A percentile compares a stretch with the other conserved stretches of the same genome.
phyloP scores from a whole-genome alignment of 2,329 filamentous ascomycete species.

The Raffaelea albimanens region DNA sequence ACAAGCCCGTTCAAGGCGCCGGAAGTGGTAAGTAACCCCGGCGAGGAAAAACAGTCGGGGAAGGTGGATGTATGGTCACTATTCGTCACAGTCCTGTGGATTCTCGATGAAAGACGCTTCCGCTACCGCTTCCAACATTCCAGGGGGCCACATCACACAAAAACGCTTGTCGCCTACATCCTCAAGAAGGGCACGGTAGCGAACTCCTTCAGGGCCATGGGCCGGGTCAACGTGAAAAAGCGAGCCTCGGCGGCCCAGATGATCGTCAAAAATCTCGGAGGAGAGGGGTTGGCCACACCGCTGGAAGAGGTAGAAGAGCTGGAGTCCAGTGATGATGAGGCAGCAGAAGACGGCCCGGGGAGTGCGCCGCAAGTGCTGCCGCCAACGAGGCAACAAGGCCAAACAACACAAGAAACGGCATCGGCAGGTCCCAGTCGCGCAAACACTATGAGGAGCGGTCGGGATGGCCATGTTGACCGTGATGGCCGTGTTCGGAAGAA shows the following conservation, averaged over 20 bases:
- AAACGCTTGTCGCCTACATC: neutral
- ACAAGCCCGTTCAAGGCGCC: neutral
- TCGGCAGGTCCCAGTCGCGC: no score
- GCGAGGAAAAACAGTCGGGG: neutral
- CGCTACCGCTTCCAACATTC: neutral
- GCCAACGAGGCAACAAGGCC: no score
- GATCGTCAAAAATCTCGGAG: neutral
- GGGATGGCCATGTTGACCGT: no score
- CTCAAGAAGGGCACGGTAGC: neutral
- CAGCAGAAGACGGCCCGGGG: no score
- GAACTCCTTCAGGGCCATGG: neutral
- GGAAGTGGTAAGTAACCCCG: neutral
- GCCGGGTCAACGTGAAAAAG: neutral
- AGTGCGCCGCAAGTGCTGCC: no score
- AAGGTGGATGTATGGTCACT: neutral
- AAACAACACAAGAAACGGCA: no score
- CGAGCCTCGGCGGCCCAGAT: neutral
- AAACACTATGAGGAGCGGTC: no score
- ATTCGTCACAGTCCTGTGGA: neutral
- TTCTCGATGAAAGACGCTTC: neutral
- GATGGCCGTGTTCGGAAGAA: no score
- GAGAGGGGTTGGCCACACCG: neutral
- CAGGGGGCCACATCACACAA: neutral
- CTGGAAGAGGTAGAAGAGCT: neutral
- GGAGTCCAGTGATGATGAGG: no score